Conservation (phyloP, 2,329 filamentous ascomycete genomes). For the Colletotrichum somersetense region DNA sequence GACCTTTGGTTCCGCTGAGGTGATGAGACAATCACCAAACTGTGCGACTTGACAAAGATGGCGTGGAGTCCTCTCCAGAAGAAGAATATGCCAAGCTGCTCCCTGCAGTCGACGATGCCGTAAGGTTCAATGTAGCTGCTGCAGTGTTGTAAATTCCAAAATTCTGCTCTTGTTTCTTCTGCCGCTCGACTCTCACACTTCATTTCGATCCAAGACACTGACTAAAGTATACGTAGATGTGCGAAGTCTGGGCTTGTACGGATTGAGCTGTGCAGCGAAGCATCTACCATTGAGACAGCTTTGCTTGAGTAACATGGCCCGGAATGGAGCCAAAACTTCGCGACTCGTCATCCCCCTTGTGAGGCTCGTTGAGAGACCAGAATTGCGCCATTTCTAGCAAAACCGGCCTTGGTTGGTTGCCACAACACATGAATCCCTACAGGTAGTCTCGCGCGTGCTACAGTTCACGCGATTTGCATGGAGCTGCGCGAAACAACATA, state of each 20-base stretch:
- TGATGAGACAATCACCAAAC: conserved; percentile 20
- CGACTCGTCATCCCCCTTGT: neutral
- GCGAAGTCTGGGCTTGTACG: conserved; percentile 6
- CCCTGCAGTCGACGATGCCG: conserved; percentile 13
- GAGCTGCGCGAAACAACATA: conserved; percentile 27
- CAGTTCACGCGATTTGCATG: conserved; percentile 17
- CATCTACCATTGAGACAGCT: conserved; percentile 11
- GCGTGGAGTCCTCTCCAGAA: conserved; percentile 12
- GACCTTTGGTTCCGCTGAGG: conserved; percentile 11
- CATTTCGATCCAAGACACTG: conserved; percentile 33
- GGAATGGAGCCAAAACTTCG: conserved; percentile 11
- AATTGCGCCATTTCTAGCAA: neutral
- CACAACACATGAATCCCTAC: conserved; percentile 9
- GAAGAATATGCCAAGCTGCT: neutral
- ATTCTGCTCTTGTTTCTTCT: neutral
- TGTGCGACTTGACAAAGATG: conserved; percentile 27
- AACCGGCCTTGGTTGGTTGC: conserved; percentile 17
- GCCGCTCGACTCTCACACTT: conserved; percentile 4
- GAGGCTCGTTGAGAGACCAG: neutral
- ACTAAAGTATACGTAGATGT: neutral
- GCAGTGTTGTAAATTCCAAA: neutral
- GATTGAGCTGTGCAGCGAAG: conserved; percentile 2
- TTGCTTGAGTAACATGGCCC: conserved; percentile 6
- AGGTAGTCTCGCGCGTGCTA: conserved; percentile 24
- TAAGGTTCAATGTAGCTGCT: neutral